These are phyloP conservation scores for Colletotrichum orchidophilum DNA, from an alignment of 2,329 filamentous ascomycete genomes.

Conservation along the genomic window DNA sequence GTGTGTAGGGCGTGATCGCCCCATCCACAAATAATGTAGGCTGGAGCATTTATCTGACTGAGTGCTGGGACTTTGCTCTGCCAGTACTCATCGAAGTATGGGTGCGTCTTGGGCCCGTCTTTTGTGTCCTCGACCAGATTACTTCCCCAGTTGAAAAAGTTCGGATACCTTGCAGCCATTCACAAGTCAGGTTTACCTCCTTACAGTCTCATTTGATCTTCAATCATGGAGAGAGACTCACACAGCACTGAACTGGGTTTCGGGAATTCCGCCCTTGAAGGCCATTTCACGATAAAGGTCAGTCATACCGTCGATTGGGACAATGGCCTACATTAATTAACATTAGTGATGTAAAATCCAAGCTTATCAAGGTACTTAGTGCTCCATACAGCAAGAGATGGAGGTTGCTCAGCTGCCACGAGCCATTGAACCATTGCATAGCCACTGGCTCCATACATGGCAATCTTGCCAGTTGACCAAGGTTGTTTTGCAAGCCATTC, in stretches of 20 bases:
- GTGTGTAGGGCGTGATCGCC: neutral
- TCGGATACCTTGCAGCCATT: neutral
- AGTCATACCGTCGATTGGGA: neutral
- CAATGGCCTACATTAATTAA: neutral
- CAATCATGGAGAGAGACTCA: neutral
- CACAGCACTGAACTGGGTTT: neutral
- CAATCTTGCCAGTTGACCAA: neutral
- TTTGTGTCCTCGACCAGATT: neutral
- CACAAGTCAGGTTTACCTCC: neutral
- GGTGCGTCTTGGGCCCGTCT: neutral
- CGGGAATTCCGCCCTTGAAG: neutral
- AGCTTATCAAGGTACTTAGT: neutral
- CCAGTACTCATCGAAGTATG: neutral
- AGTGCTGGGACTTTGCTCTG: neutral
- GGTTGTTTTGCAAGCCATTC: neutral
- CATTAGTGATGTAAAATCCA: neutral
- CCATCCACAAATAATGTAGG: neutral
- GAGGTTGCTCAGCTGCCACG: neutral
- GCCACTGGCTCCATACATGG: neutral
- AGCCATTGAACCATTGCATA: neutral
- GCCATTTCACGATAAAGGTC: neutral
- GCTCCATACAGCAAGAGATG: neutral
- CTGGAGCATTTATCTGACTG: neutral
- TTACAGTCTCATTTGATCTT: neutral
- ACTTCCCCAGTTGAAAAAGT: neutral